Evolutionary conservation across 2,329 filamentous ascomycete species (phyloP), one percentile per base, ranked within the genome.

Genomic region (Cercospora berteroae): DNA sequence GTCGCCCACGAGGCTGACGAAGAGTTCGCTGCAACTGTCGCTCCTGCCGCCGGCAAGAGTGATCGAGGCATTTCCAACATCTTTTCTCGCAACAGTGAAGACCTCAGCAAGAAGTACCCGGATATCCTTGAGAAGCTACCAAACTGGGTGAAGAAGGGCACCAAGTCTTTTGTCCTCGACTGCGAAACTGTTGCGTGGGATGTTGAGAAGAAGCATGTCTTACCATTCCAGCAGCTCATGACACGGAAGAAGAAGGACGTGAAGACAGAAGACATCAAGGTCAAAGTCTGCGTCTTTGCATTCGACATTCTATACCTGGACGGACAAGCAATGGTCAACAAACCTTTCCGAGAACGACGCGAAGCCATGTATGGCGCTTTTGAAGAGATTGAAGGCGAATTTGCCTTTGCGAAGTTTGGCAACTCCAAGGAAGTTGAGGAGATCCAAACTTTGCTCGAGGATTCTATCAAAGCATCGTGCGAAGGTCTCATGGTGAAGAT

Each of bases 401-500:
- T 99, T 74, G 84, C 90, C 0, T 95, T 97, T 72, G 95, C 95
- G 9, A 93, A 93, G 36, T 89, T 86, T 74, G 95, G 93, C 82
- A 86, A 99, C 76, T 92, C 92, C 10, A 91, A 90, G 74, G 92
- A 97, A 72, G 85, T 99, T 3, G 94, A 98, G 63, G 92, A 96
- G 75, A 99, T 99, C 64, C 94, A 98, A 77, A 86, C 85, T 1
- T 91, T 99, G 74, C 85, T 99, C 2, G 95, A 99, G 75, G 94
- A 98, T 67, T 95, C 92, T 74, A 91, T 99, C 71, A 97, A 97
- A 79, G 92, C 94, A 2, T 96, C 93, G 0, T 99, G 95, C 77
- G 95, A 99, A 82, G 95, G 95, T 10, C 84, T 99, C 63, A 99
- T 99, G 95, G 95, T 99, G 13, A 99, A 99, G 83, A 99, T 99